These are phyloP conservation scores for Nepenthes gracilis DNA, from an alignment of 148 eudicot species.

Conservation along the genomic window DNA sequence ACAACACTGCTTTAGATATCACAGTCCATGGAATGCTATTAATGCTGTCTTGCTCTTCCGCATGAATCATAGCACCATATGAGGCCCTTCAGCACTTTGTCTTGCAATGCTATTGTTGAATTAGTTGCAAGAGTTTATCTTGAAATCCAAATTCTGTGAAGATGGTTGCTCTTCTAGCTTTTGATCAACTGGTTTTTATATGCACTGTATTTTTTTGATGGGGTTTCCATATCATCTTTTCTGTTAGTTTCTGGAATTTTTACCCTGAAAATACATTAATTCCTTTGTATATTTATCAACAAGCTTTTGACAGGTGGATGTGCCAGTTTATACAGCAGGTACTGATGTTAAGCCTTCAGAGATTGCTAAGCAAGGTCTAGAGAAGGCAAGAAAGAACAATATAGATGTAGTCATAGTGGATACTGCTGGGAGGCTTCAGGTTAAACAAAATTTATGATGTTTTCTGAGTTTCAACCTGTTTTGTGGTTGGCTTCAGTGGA, in stretches of 20 bases:
- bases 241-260: too few relatives aligned
- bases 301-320: constrained; percentile 70
- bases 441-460: constrained; percentile 12
- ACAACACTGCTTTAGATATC: too few relatives aligned
- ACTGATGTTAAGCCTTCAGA: constrained; percentile 81
- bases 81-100: too few relatives aligned
- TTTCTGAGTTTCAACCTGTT: constrained; percentile 1
- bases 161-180: too few relatives aligned
- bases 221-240: background rate
- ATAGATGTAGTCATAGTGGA: constrained; percentile 90
- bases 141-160: too few relatives aligned
- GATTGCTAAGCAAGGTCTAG: constrained; percentile 72
- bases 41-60: too few relatives aligned
- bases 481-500: background rate
- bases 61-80: too few relatives aligned
- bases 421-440: constrained; percentile 99
- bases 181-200: too few relatives aligned
- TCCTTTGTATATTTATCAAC: constrained; percentile 29
- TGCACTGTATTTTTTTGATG: too few relatives aligned
- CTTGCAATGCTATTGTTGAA: too few relatives aligned
- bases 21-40: too few relatives aligned
- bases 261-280: background rate
- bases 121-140: too few relatives aligned
- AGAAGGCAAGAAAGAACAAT: constrained; percentile 75
- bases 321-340: constrained; percentile 91